These are phyloP conservation scores for Metroxylon sagu DNA, from an alignment of 176 grass and related monocot genomes.

Conservation along the genomic window DNA sequence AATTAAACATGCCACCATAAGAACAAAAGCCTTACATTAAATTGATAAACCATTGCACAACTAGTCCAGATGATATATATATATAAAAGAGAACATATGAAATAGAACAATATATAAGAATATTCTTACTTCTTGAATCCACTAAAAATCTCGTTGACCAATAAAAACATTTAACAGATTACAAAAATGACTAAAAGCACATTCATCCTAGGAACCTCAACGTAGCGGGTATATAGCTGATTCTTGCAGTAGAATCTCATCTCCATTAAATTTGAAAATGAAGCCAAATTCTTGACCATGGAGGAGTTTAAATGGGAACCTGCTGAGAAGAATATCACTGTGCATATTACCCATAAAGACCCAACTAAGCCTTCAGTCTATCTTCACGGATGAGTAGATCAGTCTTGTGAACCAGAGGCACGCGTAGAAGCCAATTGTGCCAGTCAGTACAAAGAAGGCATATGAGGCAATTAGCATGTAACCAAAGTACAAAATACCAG, in stretches of 20 bases:
- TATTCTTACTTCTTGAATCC: neutral
- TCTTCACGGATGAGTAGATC: conserved; percentile 66
- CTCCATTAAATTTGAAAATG: conserved; percentile 7
- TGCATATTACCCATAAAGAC: too few relatives aligned
- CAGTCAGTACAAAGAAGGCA: conserved; percentile 53
- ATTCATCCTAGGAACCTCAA: too few relatives aligned
- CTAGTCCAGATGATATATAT: neutral
- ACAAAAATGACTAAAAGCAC: neutral
- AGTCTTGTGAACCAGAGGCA: conserved; percentile 62
- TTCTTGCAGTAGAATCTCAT: conserved; percentile 23
- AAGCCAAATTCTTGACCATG: conserved; percentile 18
- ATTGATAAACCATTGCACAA: neutral
- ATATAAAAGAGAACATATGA: neutral
- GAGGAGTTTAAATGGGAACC: too few relatives aligned
- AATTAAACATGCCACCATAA: too few relatives aligned
- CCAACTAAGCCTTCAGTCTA: conserved; percentile 26
- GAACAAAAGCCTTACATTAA: too few relatives aligned
- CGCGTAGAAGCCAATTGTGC: conserved; percentile 55
- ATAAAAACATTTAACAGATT: conserved; percentile 26
- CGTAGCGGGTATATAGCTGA: conserved; percentile 16
- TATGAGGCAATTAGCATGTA: conserved; percentile 66
- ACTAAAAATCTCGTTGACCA: neutral
- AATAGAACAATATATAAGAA: neutral
- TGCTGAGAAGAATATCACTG: too few relatives aligned
- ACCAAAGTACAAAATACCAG: conserved; percentile 54